These are phyloP conservation scores for Aplosporella prunicola DNA, from an alignment of 2,329 filamentous ascomycete species.

Conservation along the genomic window DNA sequence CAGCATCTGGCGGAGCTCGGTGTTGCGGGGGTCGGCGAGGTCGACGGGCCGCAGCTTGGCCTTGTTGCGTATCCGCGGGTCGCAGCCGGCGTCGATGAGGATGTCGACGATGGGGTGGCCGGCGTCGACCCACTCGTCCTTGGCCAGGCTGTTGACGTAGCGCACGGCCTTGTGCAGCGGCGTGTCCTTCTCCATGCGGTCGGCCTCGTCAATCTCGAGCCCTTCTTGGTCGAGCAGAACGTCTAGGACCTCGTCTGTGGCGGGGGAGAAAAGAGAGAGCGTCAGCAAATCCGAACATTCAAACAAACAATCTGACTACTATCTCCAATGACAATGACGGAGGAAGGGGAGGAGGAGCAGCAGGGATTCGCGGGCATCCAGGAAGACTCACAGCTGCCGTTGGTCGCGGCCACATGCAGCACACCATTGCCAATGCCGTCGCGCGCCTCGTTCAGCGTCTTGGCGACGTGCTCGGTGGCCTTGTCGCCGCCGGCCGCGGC, in stretches of 20 bases:
- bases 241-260: constrained; percentile 67
- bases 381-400: constrained; percentile 65
- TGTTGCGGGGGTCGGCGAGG: constrained; percentile 63
- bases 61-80: constrained; percentile 58
- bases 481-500: constrained; percentile 45
- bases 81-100: constrained; percentile 70
- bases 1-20: constrained; percentile 51
- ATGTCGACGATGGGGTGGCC: constrained; percentile 63
- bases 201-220: constrained; percentile 74
- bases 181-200: constrained; percentile 63
- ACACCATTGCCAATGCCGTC: constrained; percentile 82
- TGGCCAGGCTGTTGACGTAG: constrained; percentile 61
- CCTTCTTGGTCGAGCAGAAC: constrained; percentile 72
- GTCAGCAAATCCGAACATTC: not conserved
- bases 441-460: constrained; percentile 74
- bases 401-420: constrained; percentile 78
- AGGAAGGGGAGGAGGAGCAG: no score
- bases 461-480: constrained; percentile 53
- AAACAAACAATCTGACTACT: no score
- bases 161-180: constrained; percentile 70
- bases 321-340: no score
- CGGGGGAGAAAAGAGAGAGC: not conserved
- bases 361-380: not conserved
- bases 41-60: constrained; percentile 62
- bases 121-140: constrained; percentile 52